Base-by-base conservation (phyloP, 768 basidiomycete species). In the Leccinum variicolor region DNA sequence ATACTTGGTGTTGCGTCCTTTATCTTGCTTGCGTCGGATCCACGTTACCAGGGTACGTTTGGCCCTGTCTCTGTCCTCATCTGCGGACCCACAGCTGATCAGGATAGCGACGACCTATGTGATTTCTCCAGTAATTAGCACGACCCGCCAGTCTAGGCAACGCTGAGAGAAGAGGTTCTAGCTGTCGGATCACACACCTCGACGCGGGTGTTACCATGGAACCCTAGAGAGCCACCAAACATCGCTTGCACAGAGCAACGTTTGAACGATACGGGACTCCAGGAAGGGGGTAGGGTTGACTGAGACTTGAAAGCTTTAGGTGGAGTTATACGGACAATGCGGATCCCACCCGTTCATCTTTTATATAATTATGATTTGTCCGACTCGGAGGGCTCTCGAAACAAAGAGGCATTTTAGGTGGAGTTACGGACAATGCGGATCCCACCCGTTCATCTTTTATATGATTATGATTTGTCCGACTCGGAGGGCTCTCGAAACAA, bases 81-180 rank as follows among this genome's bases (percentile, higher is more conserved):
- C 64, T 1, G 69, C 71, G 0, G 19, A 43, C n/a, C 19, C 10
- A 7, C 41, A 43, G 41, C 41, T 43, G 9, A 43, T 3, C 14
- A 72, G 59, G 41, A 73, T 73, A 7, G 65, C 14, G 48, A 72
- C 64, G 55, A 72, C 72, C 71, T 72, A 31, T 61, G 19, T 6
- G 19, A 13, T 43, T 43, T 43, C 11, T 43, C 41, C 41, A 19
- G 10, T 43, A 19, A 19, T 43, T 3, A 43, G 41, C 41, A 19
- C 41, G 11, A 19, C n/a, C 0, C 5, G 2, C 19, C 10, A 11
- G 19, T 13, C 41, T 43, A 19, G 19, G 9, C 17, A n/a, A n/a
- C n/a, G 9, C 8, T n/a, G n/a, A n/a, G 39, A 39, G 1, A 39
- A 39, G 17, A 39, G 3, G 17, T 4, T 39, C 14, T 13, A 23